Percentiles rank a stretch among this genome's conserved stretches.
Conservation (phyloP, 2,329 filamentous ascomycete species). For the Arthrobotrys iridis region DNA sequence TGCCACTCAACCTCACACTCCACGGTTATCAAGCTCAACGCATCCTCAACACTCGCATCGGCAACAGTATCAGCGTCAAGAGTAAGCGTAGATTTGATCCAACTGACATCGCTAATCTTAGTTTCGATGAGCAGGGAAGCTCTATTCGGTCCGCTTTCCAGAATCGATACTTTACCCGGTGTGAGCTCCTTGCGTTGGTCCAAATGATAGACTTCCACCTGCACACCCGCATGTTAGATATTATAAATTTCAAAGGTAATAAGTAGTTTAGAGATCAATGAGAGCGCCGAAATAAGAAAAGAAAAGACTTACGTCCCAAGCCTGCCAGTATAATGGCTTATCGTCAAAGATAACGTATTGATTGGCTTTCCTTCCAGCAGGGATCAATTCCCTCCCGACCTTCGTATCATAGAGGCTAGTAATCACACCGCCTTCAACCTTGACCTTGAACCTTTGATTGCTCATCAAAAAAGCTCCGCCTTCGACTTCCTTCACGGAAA, state of each 20-base stretch:
- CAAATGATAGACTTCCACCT: constrained; percentile 95
- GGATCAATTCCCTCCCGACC: constrained; percentile 79
- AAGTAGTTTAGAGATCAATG: too few relatives aligned
- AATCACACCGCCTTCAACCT: constrained; percentile 79
- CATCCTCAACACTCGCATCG: constrained; percentile 67
- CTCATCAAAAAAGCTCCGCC: constrained; percentile 78
- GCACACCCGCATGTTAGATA: constrained; percentile 68
- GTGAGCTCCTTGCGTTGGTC: constrained; percentile 82
- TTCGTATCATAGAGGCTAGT: constrained; percentile 82
- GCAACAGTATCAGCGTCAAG: constrained; percentile 68
- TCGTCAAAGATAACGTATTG: constrained; percentile 96
- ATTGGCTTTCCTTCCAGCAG: constrained; percentile 79
- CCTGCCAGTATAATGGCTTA: constrained; percentile 66
- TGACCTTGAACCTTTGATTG: constrained; percentile 79
- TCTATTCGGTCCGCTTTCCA: constrained; percentile 76
- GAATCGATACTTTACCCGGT: constrained; percentile 74
- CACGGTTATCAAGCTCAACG: constrained; percentile 78
- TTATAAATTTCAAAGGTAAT: too few relatives aligned
- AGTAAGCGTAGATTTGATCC: constrained; percentile 84
- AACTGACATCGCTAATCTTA: constrained; percentile 85
- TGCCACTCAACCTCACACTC: constrained; percentile 93
- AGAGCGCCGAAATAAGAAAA: too few relatives aligned
- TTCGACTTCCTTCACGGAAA: constrained; percentile 66
- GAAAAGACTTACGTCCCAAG: constrained; percentile 55
- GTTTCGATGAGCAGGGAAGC: constrained; percentile 86